Percentiles rank a stretch among this genome's conserved stretches.
phyloP scores from a whole-genome alignment of 257 asterid species.

The Forsythia suspensa region DNA sequence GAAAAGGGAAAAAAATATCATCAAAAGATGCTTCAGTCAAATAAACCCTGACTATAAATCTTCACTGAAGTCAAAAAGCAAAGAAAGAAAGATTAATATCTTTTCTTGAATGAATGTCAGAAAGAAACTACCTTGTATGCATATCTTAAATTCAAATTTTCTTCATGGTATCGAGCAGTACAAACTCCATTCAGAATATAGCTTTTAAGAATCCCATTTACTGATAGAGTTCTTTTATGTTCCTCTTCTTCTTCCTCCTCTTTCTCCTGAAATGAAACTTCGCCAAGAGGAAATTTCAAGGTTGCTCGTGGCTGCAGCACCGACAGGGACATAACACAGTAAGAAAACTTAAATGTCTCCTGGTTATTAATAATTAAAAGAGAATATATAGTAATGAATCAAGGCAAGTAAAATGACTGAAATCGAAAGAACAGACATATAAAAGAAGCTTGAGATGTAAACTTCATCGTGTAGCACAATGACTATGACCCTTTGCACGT shows the following conservation, averaged over 20 bases:
- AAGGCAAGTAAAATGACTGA: not conserved
- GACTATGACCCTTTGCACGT: not conserved
- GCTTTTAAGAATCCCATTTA: slow-evolving; percentile 62
- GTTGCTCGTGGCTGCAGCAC: slow-evolving; percentile 79
- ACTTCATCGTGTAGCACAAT: not conserved
- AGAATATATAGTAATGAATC: not conserved
- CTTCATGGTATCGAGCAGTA: slow-evolving; percentile 77
- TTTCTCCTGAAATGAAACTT: slow-evolving; percentile 73
- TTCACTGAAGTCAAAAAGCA: not conserved
- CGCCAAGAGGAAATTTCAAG: slow-evolving; percentile 78
- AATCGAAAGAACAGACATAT: not conserved
- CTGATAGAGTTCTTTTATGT: slow-evolving; percentile 47
- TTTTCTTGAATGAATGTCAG: not conserved
- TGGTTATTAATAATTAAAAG: not conserved
- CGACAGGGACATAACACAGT: not conserved
- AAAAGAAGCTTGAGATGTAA: not conserved
- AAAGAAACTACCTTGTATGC: slow-evolving; percentile 67
- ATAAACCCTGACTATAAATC: not conserved
- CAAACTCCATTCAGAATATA: slow-evolving; percentile 64
- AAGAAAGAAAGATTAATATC: not conserved
- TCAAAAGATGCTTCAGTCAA: not conserved
- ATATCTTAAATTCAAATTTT: slow-evolving; percentile 62
- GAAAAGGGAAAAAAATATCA: not conserved
- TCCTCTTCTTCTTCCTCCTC: slow-evolving; percentile 69
- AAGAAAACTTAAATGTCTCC: not conserved